Percentiles rank a stretch among this genome's conserved stretches.
Conservation (phyloP, 2,329 filamentous ascomycete species). For the Fusarium globosum region DNA sequence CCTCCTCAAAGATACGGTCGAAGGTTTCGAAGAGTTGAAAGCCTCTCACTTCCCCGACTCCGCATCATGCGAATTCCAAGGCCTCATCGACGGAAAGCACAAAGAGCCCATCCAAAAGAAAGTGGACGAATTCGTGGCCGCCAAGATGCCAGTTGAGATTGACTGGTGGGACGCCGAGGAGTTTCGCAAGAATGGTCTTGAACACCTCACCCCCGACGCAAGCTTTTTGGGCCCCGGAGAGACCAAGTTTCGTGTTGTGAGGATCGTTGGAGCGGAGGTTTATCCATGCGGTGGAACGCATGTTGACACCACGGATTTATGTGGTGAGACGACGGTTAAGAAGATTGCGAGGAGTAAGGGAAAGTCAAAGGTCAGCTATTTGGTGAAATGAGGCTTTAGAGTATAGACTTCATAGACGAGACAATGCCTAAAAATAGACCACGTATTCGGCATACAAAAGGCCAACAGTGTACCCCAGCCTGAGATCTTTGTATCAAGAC, state of each 20-base stretch:
- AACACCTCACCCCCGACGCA: constrained; percentile 65
- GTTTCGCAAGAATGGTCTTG: constrained; percentile 64
- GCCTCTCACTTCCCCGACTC: constrained; percentile 77
- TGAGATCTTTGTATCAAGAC: accelerated
- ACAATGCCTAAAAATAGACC: not conserved
- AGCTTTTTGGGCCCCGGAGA: constrained; percentile 49
- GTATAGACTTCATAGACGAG: not conserved
- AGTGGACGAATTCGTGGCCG: constrained; percentile 67
- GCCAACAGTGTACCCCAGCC: accelerated
- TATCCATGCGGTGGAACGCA: constrained; percentile 84
- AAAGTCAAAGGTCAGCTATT: constrained; percentile 41
- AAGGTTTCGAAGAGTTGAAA: constrained; percentile 72
- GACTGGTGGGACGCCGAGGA: constrained; percentile 76
- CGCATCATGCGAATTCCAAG: constrained; percentile 75
- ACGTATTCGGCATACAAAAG: too few relatives aligned
- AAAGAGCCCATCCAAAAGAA: constrained; percentile 71
- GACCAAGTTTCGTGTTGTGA: constrained; percentile 71
- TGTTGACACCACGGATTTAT: constrained; percentile 68
- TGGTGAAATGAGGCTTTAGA: constrained; percentile 11
- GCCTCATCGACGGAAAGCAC: constrained; percentile 72
- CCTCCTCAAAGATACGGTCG: constrained; percentile 63
- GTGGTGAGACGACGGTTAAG: constrained; percentile 71
- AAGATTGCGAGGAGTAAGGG: constrained; percentile 63
- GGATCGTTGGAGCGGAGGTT: constrained; percentile 73
- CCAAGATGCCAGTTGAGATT: constrained; percentile 66